These are phyloP conservation scores for Suhomyces coccinellae DNA, from an alignment of 1,139 yeast genomes.

Conservation along the genomic window DNA sequence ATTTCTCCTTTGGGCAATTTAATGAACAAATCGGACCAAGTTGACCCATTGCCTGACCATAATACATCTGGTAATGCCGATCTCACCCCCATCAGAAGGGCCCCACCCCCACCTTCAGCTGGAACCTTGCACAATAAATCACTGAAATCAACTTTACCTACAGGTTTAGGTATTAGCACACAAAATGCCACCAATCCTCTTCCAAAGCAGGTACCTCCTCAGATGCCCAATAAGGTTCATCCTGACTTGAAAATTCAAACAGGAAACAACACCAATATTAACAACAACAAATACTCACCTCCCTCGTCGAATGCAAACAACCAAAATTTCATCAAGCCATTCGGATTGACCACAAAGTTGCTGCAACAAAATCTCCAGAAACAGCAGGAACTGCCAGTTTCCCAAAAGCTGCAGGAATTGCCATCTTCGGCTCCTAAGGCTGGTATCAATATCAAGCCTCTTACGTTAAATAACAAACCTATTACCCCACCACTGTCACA, in stretches of 20 bases:
- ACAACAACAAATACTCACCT: conserved; percentile 18
- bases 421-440: conserved; percentile 7
- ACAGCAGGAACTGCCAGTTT: conserved; percentile 4
- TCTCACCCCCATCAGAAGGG: conserved; percentile 51
- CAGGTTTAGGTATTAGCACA: conserved; percentile 25
- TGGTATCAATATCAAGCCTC: conserved; percentile 13
- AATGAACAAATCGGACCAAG: conserved; percentile 26
- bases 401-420: conserved; percentile 5
- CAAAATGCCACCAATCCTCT: conserved; percentile 6
- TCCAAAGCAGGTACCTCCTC: conserved; percentile 38
- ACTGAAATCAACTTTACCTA: conserved; percentile 17
- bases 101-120: conserved; percentile 54
- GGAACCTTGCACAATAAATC: background rate
- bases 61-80: conserved; percentile 15
- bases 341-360: conserved; percentile 14
- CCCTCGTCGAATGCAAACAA: conserved; percentile 10
- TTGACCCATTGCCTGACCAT: background rate
- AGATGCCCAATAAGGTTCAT: conserved; percentile 32
- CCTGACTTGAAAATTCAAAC: conserved; percentile 36
- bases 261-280: conserved; percentile 12
- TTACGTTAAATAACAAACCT: conserved; percentile 2
- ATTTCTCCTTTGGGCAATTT: conserved; percentile 40
- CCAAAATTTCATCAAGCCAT: conserved; percentile 17
- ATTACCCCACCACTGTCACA: conserved; percentile 5
- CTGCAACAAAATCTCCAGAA: conserved; percentile 12